Conservation (phyloP, 345 rosid genomes). For the Laguncularia racemosa region DNA sequence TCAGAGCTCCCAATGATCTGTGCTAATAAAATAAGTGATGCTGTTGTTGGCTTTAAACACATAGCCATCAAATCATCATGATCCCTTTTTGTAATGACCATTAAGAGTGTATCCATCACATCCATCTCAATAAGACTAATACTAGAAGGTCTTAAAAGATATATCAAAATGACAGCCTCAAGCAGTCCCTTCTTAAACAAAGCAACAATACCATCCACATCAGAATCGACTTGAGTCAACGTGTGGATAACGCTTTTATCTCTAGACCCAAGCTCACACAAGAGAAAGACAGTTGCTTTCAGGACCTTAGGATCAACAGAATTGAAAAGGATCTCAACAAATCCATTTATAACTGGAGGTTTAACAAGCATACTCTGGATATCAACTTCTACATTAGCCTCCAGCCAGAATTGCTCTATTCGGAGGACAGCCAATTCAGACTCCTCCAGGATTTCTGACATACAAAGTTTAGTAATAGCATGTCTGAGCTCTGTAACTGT, state of each 20-base stretch:
- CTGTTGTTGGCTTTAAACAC: conserved; percentile 53
- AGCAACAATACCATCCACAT: conserved; percentile 48
- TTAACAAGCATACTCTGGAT: conserved; percentile 42
- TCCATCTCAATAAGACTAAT: conserved; percentile 41
- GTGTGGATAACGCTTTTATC: conserved; percentile 53
- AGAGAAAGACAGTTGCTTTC: conserved; percentile 44
- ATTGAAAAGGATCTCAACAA: conserved; percentile 67
- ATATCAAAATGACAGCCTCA: conserved; percentile 55
- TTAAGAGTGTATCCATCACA: conserved; percentile 38
- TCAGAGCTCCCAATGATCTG: conserved; percentile 36
- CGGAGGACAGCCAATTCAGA: conserved; percentile 57
- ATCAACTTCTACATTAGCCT: conserved; percentile 26
- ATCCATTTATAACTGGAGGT: conserved; percentile 52
- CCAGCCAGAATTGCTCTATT: conserved; percentile 53
- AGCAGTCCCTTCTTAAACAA: conserved; percentile 55
- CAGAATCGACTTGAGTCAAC: conserved; percentile 57
- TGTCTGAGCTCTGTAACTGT: conserved; percentile 36
- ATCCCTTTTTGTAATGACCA: conserved; percentile 25
- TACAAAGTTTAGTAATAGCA: conserved; percentile 44
- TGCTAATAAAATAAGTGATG: conserved; percentile 38
- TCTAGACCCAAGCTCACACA: conserved; percentile 65
- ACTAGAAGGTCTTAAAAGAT: conserved; percentile 39
- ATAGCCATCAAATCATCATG: conserved; percentile 26
- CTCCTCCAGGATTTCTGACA: conserved; percentile 46
- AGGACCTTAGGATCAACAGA: conserved; percentile 42